Base-by-base conservation (phyloP, 108 stramenopile species). In the Cyclotella cryptica region DNA sequence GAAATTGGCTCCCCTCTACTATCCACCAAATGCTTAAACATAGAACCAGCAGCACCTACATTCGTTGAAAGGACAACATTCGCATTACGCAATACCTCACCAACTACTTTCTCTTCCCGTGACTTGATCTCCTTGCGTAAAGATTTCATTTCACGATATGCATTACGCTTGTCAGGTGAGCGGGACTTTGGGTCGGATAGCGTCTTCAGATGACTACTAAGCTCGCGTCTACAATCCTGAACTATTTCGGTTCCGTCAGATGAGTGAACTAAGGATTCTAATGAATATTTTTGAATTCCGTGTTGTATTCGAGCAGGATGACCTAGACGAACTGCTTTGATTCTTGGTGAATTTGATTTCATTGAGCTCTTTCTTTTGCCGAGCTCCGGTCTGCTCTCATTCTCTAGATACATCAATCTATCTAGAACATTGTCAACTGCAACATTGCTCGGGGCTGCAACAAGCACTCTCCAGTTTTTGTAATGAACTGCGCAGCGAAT, bases 381-480 rank as follows among this genome's bases (percentile, higher is more conserved):
- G 43, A 12, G 47, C 10, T 41, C 27, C 18, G 42, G 43, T 47
- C 41, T 59, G 41, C 67, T 68, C 40, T 75, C 74, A 43, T 67
- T 66, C 28, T 77, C 77, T 28, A 81, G n/a, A 30, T 27, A 29
- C 51, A 89, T 95, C 15, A 99, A 82, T 5, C 96, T 88, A 74
- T 97, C 93, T 49, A 98, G 74, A 10, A 99, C 78, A 78, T 98
- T 98, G 76, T 99, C 99, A 7, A 99, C 98, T 10, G 98, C 98
- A 28, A 99, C 97, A 88, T 99, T 99, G 66, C 96, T 97, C n/a
- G 98, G 98, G 52, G 98, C 98, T 22, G 96, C 91, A 10, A 98
- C 98, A 46, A 99, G 86, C 1, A 99, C 94, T 73, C 88, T 87
- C 81, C 87, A 83, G 12, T 82, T 70, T 52, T 86, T 84, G 9